Evolutionary conservation across 2,329 filamentous ascomycete genomes (phyloP), one percentile per base, ranked within the genome.

Genomic region (Monilinia polystroma): DNA sequence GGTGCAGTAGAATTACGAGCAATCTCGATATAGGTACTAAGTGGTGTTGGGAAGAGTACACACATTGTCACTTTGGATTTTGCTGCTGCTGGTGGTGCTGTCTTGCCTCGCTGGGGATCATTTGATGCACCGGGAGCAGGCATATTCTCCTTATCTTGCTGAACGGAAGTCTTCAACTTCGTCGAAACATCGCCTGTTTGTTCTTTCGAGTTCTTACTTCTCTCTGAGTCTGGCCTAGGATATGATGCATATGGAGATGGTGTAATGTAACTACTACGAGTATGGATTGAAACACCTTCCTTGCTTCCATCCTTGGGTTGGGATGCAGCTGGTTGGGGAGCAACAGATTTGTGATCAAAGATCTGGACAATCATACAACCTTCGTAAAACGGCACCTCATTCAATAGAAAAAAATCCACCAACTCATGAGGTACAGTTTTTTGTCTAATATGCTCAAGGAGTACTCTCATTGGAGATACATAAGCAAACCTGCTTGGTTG

Each of bases 331-430:
- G 92, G 87, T 72, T 84, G 81, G 69, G 84, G 83, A 57, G 83
- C 83, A 53, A 81, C 81, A 0, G 89, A 87, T 74, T 90, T 91
- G 80, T 97, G 91, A 76, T 98, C 92, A 74, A 96, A 86, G n/a
- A 98, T 82, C 77, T 96, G 90, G 47, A 99, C 93, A 72, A 99
- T 98, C 67, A 99, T 84, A 75, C 94, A 97, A 43, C 91, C 93
- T 77, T 98, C 93, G 76, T 98, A 99, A 76, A 97, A 98, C 12
- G 84, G 83, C 18, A 97, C 90, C 26, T 87, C 87, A 16, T 29
- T 58, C 55, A 49, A 14, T 23, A 83, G 82, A 65, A 99, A 86
- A 72, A 94, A 90, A 58, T 90, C 87, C 14, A 98, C 80, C 76
- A 98, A 87, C 72, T 97, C 93, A 78, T 97, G 93, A 0, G 95